A percentile compares a stretch with the other conserved stretches of the same genome.
Evolutionary conservation across 495 filamentous ascomycete genomes (phyloP).

Genomic region (Penicillium tannophilum): DNA sequence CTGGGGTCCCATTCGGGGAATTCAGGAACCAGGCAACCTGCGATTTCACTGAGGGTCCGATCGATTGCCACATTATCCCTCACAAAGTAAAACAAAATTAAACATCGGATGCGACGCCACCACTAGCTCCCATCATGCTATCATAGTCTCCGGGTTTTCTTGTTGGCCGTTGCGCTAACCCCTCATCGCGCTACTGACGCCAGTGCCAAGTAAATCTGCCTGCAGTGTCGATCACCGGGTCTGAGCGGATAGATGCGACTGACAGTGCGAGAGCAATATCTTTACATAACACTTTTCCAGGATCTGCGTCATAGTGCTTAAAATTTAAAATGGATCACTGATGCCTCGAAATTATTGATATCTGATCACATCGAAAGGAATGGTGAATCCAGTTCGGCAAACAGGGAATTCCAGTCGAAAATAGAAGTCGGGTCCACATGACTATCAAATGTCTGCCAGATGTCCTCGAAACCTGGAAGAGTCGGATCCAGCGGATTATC

Average conservation of each 20-base stretch:
- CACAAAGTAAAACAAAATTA: neutral
- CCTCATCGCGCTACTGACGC: constrained; percentile 9
- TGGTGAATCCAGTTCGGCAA: constrained; percentile 25
- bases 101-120: neutral
- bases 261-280: neutral
- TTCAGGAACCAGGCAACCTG: constrained; percentile 6
- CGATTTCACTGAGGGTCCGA: neutral
- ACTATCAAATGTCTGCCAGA: constrained; percentile 27
- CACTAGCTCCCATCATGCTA: constrained; percentile 8
- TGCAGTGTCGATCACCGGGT: constrained; percentile 12
- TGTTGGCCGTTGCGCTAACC: constrained; percentile 11
- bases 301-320: neutral
- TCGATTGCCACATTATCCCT: constrained; percentile 1
- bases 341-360: neutral
- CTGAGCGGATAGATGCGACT: constrained; percentile 5
- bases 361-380: constrained; percentile 9
- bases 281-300: neutral
- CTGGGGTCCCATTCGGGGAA: neutral
- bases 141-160: constrained; percentile 4
- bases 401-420: constrained; percentile 28
- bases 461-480: constrained; percentile 21
- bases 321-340: neutral
- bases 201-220: constrained; percentile 12
- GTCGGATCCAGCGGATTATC: constrained; percentile 7
- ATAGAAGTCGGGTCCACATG: constrained; percentile 16